Evolutionary conservation across 768 basidiomycete genomes (phyloP), one percentile per base, ranked within the genome.

Genomic region (Rhizopogon vesiculosus): DNA sequence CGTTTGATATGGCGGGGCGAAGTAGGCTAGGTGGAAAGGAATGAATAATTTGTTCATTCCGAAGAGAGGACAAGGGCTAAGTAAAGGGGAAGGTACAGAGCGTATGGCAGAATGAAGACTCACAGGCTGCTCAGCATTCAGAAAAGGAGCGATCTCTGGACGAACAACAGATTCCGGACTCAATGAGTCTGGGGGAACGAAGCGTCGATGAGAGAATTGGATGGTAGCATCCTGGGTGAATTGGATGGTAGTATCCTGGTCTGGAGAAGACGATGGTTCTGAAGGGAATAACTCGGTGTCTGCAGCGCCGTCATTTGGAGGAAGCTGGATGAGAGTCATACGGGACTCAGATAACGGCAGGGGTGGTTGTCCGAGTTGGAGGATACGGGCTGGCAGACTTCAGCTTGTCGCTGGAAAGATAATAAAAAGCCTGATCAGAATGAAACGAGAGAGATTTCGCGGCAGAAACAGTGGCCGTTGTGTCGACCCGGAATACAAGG

Each of bases 1-100:
- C 71, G 64, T 43, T 56, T 61, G 38, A 48, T 48, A 52, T 16
- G 46, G 56, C 56, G 60, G 57, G 64, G 31, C 39, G 46, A 41
- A 49, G 39, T 18, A n/a, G 41, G 18, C 50, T 51, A 35, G 40
- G 44, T 31, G 40, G 39, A 18, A 52, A 53, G 42, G 42, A 56
- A 31, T 22, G 18, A 41, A 52, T 51, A 48, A 48, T 35, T 35
- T 48, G 35, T n/a, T 53, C 15, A 25, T 5, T 22, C 29, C 5
- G 6, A 33, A n/a, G 22, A 33, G 43, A n/a, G 48, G 41, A 48
- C 45, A 53, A 33, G 45, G 10, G n/a, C n/a, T 31, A 31, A 25
- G 4, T 4, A 25, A 25, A 25, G 4, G 25, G 25, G n/a, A 53
- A 43, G 31, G 45, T 33, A 31, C 22, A 25, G 33, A 18, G 43